These are phyloP conservation scores for Coprinopsis marcescibilis DNA, from an alignment of 768 basidiomycete genomes.

Conservation along the genomic window DNA sequence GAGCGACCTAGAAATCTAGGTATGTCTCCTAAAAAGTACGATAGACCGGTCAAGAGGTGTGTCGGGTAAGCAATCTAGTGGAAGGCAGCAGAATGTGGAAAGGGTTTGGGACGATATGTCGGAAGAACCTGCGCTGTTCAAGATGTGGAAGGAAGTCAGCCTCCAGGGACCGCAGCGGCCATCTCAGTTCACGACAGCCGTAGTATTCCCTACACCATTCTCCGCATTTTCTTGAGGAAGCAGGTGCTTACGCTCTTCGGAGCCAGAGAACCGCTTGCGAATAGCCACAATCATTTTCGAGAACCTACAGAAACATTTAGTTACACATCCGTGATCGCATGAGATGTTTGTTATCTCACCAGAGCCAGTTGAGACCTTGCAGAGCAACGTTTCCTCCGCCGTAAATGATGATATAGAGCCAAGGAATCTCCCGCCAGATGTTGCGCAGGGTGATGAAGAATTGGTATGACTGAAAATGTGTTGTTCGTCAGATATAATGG, in stretches of 20 bases:
- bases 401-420: slow-evolving; percentile 45
- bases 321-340: not conserved
- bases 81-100: no score
- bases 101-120: no score
- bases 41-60: no score
- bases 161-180: no score
- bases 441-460: slow-evolving; percentile 57
- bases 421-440: slow-evolving; percentile 49
- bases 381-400: slow-evolving; percentile 57
- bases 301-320: slow-evolving; percentile 43
- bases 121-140: no score
- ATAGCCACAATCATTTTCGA: slow-evolving; percentile 66
- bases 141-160: no score
- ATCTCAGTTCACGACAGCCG: not conserved
- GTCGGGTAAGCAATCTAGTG: no score
- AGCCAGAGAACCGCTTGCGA: slow-evolving; percentile 48
- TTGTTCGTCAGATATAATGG: not conserved
- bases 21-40: no score
- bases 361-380: slow-evolving; percentile 72
- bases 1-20: no score
- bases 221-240: slow-evolving; percentile 14
- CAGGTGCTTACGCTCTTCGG: slow-evolving; percentile 17
- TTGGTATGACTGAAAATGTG: slow-evolving; percentile 46
- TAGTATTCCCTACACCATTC: not conserved
- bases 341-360: slow-evolving; percentile 38